Conservation (phyloP, 2,329 filamentous ascomycete species). For the Diaporthe helianthi region DNA sequence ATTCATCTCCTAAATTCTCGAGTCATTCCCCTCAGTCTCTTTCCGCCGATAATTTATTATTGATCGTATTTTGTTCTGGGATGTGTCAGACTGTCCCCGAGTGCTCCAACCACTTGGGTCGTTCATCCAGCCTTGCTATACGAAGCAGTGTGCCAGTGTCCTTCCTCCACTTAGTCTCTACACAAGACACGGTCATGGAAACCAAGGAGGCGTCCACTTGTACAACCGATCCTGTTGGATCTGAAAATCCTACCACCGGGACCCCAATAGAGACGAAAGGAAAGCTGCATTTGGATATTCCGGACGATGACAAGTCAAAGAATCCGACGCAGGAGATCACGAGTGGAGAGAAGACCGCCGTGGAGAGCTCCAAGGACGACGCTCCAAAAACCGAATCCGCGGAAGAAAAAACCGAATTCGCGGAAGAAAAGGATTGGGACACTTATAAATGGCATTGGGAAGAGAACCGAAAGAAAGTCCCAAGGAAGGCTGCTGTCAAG, state of each 20-base stretch:
- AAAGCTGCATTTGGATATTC: background rate
- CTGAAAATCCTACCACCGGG: too few species aligned
- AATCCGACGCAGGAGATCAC: background rate
- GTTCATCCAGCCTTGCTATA: background rate
- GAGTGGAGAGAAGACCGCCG: background rate
- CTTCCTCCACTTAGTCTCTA: too few species aligned
- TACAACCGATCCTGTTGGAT: background rate
- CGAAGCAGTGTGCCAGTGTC: too few species aligned
- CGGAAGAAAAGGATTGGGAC: background rate
- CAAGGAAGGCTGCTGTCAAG: constrained; percentile 2
- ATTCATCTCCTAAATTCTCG: too few species aligned
- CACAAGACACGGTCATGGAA: background rate
- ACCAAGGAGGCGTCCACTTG: background rate
- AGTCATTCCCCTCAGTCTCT: too few species aligned
- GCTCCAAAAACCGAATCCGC: background rate
- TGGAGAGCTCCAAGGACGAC: background rate
- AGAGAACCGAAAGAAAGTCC: background rate
- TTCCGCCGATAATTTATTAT: too few species aligned
- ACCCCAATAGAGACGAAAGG: background rate
- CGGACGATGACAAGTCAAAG: too few species aligned
- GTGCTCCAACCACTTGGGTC: background rate
- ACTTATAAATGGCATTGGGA: too few species aligned
- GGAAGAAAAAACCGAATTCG: too few species aligned
- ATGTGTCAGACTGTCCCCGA: too few species aligned
- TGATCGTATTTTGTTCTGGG: too few species aligned